Conservation (phyloP, 2,329 filamentous ascomycete genomes). For the Lasiodiplodia hormozganensis region DNA sequence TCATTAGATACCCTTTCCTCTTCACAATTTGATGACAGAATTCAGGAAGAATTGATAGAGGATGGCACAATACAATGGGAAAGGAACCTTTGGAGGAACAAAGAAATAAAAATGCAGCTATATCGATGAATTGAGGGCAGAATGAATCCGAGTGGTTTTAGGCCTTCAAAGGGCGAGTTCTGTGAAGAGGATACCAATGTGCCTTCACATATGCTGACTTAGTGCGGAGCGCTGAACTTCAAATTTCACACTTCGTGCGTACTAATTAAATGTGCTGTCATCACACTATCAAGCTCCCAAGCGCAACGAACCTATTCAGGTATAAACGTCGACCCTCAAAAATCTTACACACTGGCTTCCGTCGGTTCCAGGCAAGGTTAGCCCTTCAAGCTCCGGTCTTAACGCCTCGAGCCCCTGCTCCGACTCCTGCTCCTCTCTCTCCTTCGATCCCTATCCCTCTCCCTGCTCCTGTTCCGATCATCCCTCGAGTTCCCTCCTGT, state of each 20-base stretch:
- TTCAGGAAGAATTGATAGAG: too few relatives aligned
- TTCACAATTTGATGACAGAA: too few relatives aligned
- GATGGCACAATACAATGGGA: too few relatives aligned
- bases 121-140: background rate
- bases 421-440: slow-evolving; percentile 30
- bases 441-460: slow-evolving; percentile 33
- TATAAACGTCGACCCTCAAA: background rate
- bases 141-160: background rate
- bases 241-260: background rate
- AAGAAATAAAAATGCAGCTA: background rate
- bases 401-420: slow-evolving; percentile 23
- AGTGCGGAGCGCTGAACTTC: background rate
- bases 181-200: background rate
- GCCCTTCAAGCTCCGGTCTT: background rate
- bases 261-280: background rate
- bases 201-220: background rate
- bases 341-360: background rate
- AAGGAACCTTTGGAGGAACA: too few relatives aligned
- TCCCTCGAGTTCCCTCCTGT: background rate
- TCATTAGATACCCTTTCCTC: too few relatives aligned
- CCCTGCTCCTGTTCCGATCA: slow-evolving; percentile 31
- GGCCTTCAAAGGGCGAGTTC: background rate
- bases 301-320: too few relatives aligned
- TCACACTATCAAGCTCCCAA: background rate
- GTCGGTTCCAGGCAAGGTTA: background rate